Conservation (phyloP, 345 rosid genomes). For the Melaleuca alternifolia region DNA sequence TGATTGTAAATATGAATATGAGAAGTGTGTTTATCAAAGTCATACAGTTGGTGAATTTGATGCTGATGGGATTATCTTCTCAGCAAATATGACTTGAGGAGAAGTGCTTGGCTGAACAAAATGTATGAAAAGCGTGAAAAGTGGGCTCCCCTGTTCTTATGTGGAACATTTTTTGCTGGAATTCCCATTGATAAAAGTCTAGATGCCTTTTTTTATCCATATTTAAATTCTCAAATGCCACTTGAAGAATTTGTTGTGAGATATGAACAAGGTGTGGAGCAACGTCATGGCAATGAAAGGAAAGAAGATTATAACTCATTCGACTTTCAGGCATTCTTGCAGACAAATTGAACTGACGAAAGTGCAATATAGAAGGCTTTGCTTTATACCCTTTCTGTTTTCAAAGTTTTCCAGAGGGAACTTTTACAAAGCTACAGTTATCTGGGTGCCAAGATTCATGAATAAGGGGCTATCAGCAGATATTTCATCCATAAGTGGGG, state of each 20-base stretch:
- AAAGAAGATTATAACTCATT: conserved; percentile 72
- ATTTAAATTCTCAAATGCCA: conserved; percentile 42
- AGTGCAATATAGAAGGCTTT: conserved; percentile 69
- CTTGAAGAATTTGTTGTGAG: conserved; percentile 43
- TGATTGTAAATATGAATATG: too few species aligned
- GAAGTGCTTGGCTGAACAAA: conserved; percentile 51
- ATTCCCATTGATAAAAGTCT: not conserved
- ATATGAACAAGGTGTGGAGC: conserved; percentile 56
- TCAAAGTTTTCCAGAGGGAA: too few species aligned
- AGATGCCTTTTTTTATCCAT: conserved; percentile 51
- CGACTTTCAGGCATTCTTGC: conserved; percentile 49
- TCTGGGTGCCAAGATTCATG: too few species aligned
- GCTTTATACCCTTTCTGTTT: too few species aligned
- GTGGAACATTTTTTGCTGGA: not conserved
- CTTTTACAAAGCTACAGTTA: too few species aligned
- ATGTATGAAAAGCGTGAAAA: conserved; percentile 45
- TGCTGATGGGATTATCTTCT: too few species aligned
- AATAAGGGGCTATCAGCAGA: too few species aligned
- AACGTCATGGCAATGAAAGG: conserved; percentile 56
- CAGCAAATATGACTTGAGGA: conserved; percentile 18
- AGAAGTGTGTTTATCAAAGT: too few species aligned
- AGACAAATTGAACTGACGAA: conserved; percentile 64
- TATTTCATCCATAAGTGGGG: too few species aligned
- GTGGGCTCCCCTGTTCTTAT: not conserved
- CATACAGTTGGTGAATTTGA: too few species aligned